Evolutionary conservation across 371 early-diverging fungal species (phyloP).

Genomic region (Mucor circinelloides): DNA sequence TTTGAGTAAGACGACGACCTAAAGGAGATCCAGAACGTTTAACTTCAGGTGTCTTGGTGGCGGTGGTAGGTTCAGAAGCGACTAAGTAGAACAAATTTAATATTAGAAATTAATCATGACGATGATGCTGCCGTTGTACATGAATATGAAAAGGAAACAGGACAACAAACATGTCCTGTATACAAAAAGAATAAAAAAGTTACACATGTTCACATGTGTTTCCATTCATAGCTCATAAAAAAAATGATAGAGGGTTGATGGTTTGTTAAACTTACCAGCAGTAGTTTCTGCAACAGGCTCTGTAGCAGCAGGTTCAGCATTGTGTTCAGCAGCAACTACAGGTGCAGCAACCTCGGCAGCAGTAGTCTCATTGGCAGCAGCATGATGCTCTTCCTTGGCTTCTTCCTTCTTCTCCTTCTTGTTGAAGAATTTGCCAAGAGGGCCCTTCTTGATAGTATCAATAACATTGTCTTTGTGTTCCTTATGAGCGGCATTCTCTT

Average conservation of each 20-base stretch:
- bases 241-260: not conserved
- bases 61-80: slow-evolving; percentile 1
- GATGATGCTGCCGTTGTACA: not conserved
- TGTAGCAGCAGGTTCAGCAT: slow-evolving; percentile 13
- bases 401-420: slow-evolving; percentile 33
- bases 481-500: slow-evolving; percentile 5
- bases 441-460: slow-evolving; percentile 40
- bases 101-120: not conserved
- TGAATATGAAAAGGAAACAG: not conserved
- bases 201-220: slow-evolving; percentile 25
- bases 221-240: slow-evolving; percentile 5
- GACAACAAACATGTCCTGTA: not conserved
- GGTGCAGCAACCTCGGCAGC: slow-evolving; percentile 6
- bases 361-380: slow-evolving; percentile 5
- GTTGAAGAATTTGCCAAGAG: slow-evolving; percentile 41
- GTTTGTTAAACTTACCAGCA: slow-evolving; percentile 27
- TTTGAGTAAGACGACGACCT: slow-evolving; percentile 48
- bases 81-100: not conserved
- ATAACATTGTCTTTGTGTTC: slow-evolving; percentile 40
- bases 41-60: slow-evolving; percentile 10
- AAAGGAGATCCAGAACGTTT: slow-evolving; percentile 40
- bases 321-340: slow-evolving; percentile 4
- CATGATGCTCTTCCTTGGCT: slow-evolving; percentile 17
- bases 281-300: slow-evolving; percentile 8
- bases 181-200: not conserved